A percentile compares a stretch with the other conserved stretches of the same genome.
Conservation (phyloP, 2,329 filamentous ascomycete genomes). For the Pseudogymnoascus sp. region DNA sequence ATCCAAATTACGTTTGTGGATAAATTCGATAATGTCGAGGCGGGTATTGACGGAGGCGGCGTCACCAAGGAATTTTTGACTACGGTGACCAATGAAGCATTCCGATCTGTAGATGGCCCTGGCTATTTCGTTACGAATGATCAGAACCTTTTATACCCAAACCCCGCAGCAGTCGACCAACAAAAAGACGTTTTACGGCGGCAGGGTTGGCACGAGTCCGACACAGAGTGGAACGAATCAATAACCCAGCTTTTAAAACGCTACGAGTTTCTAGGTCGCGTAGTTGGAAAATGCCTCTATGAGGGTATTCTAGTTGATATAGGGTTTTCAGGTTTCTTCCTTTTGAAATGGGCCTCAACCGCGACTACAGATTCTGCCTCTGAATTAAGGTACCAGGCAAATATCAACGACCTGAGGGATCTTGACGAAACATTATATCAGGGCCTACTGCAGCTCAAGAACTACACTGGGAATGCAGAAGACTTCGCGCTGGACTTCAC, state of each 20-base stretch:
- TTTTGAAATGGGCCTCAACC: conserved; percentile 86
- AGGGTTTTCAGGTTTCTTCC: conserved; percentile 88
- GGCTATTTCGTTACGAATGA: conserved; percentile 69
- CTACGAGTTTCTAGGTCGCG: conserved; percentile 85
- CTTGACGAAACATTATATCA: conserved; percentile 87
- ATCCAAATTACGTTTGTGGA: conserved; percentile 97
- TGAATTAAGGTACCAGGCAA: conserved; percentile 74
- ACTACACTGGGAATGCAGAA: conserved; percentile 70
- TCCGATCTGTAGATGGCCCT: conserved; percentile 49
- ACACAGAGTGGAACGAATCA: conserved; percentile 46
- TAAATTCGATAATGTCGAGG: conserved; percentile 75
- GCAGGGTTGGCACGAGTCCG: conserved; percentile 43
- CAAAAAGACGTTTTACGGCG: conserved; percentile 49
- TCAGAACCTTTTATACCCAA: conserved; percentile 81
- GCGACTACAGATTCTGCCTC: conserved; percentile 54
- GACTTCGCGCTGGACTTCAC: conserved; percentile 84
- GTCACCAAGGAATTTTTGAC: conserved; percentile 97
- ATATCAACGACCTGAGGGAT: conserved; percentile 86
- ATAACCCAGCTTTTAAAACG: conserved; percentile 57
- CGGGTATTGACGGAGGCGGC: conserved; percentile 92
- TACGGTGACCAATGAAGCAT: conserved; percentile 78
- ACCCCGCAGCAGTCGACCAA: conserved; percentile 69
- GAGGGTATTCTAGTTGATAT: conserved; percentile 94
- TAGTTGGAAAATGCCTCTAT: conserved; percentile 95
- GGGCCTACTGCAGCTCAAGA: conserved; percentile 75